phyloP scores from a whole-genome alignment of 106 monocot genomes.

The Vanilla planifolia region DNA sequence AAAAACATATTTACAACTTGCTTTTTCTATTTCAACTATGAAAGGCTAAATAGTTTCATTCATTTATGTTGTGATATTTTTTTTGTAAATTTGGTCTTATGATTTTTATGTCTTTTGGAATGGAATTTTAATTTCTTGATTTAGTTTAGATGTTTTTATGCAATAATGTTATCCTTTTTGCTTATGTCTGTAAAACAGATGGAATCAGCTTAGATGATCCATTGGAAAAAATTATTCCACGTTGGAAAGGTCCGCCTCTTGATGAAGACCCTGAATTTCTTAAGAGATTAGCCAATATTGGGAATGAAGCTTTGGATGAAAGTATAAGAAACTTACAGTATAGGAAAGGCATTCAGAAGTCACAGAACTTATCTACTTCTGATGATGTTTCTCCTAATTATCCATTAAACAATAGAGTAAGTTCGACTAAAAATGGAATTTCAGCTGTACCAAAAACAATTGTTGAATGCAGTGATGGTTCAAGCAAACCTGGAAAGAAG shows the following conservation, averaged over 20 bases:
- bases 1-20: too few species aligned
- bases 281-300: constrained; percentile 8
- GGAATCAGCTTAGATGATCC: constrained; percentile 81
- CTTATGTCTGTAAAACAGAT: constrained; percentile 33
- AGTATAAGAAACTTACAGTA: not conserved
- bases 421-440: constrained; percentile 14
- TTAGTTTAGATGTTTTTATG: not conserved
- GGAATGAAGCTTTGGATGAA: constrained; percentile 6
- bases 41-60: not conserved
- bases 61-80: not conserved
- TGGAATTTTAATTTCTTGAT: not conserved
- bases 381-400: constrained; percentile 3
- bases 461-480: constrained; percentile 81
- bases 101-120: not conserved
- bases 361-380: constrained; percentile 18
- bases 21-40: not conserved
- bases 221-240: constrained; percentile 59
- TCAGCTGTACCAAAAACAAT: constrained; percentile 29
- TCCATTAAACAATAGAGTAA: constrained; percentile 17
- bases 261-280: constrained; percentile 44
- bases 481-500: constrained; percentile 69
- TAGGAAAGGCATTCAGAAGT: constrained; percentile 18
- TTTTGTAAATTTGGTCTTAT: not conserved
- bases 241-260: constrained; percentile 63
- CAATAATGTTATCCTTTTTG: constrained; percentile 1